Base-by-base conservation (phyloP, 441 rosid genomes). In the Brassica balearica region DNA sequence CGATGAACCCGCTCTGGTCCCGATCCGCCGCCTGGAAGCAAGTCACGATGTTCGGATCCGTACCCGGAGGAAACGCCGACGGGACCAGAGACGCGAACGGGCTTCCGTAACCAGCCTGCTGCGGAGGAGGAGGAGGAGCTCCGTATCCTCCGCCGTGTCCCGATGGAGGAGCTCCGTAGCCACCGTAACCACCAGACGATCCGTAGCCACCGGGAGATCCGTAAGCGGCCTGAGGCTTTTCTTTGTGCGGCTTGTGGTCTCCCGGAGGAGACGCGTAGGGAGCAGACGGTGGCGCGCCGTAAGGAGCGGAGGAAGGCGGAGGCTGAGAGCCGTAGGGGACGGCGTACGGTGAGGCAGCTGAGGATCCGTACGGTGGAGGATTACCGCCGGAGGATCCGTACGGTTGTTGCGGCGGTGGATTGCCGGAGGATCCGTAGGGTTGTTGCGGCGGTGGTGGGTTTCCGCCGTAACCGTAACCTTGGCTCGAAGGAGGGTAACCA, bases 1-100 rank as follows among this genome's bases (percentile, higher is more conserved):
- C 97, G 68, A 92, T 91, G 68, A 91, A 72, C 1, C 97, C 97
- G 72, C 97, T 92, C 12, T 90, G 86, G 74, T 95, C 97, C 82
- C 79, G 89, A 83, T 92, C 96, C 25, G 98, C 98, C 19, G 85
- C 12, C 84, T 91, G 92, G 78, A 91, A 92, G 78, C 93, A 87
- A 25, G 88, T 91, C 48, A 94, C 78, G 74, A 94, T 69, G 84
- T 29, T 89, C 32, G 97, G 92, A 80, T 94, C 97, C 29, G 97
- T 92, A 2, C 93, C 95, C 4, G 92, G 96, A 10, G 97, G 93
- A 77, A 94, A 94, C 56, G 86, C 80, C 63, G 96, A 92, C 53
- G 97, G 98, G n/a, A 90, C 3, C 51, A 94, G 88, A 34, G 97
- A 69, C 8, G 88, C 84, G 71, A 92, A 92, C 14, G 98, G 96